Evolutionary conservation across 164 flowering plant species (phyloP).

Genomic region (Tetrastigma voinierianum): DNA sequence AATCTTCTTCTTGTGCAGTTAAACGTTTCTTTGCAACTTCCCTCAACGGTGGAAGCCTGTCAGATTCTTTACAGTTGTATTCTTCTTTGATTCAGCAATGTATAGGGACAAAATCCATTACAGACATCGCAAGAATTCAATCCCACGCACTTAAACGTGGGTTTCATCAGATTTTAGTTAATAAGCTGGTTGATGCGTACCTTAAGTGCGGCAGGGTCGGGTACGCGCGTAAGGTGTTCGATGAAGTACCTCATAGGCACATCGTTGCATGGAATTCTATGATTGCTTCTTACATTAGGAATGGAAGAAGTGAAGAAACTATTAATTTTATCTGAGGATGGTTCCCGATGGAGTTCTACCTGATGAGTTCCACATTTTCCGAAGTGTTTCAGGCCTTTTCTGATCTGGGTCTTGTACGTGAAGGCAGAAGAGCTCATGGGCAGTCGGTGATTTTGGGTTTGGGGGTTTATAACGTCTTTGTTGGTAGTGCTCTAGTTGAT

Average conservation of each 20-base stretch:
- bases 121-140: conserved; percentile 26
- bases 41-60: not conserved
- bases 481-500: conserved; percentile 55
- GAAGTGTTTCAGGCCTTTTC: conserved; percentile 47
- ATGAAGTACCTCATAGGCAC: conserved; percentile 43
- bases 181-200: conserved; percentile 38
- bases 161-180: conserved; percentile 29
- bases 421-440: conserved; percentile 48
- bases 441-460: conserved; percentile 45
- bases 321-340: conserved; percentile 36
- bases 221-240: conserved; percentile 45
- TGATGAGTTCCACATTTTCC: conserved; percentile 43
- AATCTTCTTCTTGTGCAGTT: not conserved
- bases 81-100: conserved; percentile 33
- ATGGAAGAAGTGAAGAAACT: conserved; percentile 31
- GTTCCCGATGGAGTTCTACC: conserved; percentile 31
- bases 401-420: conserved; percentile 32
- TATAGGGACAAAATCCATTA: conserved; percentile 19
- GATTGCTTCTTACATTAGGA: conserved; percentile 37
- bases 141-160: conserved; percentile 33
- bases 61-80: conserved; percentile 18
- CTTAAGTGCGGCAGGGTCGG: conserved; percentile 33
- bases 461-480: conserved; percentile 43
- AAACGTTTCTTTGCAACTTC: conserved; percentile 1
- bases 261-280: conserved; percentile 54